Conservation (phyloP, 208 protist species). For the Acanthamoeba lenticulata region DNA sequence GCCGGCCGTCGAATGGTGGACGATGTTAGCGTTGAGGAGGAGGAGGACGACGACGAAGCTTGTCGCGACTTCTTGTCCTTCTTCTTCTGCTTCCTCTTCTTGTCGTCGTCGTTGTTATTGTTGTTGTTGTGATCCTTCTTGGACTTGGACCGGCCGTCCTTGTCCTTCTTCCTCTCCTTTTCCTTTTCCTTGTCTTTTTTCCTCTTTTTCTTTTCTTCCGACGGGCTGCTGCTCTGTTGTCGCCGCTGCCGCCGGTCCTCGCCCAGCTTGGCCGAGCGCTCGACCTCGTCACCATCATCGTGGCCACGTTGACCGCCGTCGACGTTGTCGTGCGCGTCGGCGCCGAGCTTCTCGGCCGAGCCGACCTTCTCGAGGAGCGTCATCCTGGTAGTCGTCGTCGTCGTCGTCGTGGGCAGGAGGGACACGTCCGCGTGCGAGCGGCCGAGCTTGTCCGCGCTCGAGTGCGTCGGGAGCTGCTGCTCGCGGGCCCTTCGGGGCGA, state of each 20-base stretch:
- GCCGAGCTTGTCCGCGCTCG: too few relatives aligned
- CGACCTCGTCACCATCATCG: neutral
- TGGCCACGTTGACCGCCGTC: neutral
- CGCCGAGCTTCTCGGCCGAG: neutral
- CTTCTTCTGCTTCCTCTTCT: neutral
- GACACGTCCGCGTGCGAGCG: too few relatives aligned
- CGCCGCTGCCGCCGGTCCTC: neutral
- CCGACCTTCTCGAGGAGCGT: neutral
- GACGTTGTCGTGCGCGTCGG: neutral
- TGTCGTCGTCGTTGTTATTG: neutral
- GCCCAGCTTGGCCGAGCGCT: neutral
- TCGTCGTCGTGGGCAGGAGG: neutral
- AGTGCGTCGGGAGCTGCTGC: too few relatives aligned
- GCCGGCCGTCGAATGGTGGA: too few relatives aligned
- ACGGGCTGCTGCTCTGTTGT: neutral
- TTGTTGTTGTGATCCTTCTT: neutral
- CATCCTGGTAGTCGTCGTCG: neutral
- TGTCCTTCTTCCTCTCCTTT: neutral
- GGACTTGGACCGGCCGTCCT: too few relatives aligned
- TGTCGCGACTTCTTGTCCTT: neutral
- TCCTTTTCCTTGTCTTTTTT: neutral
- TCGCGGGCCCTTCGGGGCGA: too few relatives aligned
- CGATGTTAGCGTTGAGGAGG: too few relatives aligned
- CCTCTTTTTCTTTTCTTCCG: neutral
- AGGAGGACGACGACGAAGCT: too few relatives aligned